These are phyloP conservation scores for Micractinium sp. DNA, from an alignment of 139 green algal genomes.

Conservation along the genomic window DNA sequence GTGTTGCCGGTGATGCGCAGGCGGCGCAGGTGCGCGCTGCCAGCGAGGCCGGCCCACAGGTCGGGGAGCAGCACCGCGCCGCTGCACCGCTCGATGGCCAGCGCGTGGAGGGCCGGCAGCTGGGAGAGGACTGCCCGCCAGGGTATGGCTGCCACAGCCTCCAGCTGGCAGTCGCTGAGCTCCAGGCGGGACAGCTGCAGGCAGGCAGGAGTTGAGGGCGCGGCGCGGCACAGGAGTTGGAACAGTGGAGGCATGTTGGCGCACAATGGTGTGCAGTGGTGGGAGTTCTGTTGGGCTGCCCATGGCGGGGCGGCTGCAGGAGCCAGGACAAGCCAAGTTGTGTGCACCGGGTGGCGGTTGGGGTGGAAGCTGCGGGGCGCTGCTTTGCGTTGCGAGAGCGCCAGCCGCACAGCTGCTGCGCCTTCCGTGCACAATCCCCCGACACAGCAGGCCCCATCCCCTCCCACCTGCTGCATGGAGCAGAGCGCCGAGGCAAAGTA, in stretches of 20 bases:
- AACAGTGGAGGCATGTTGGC: not conserved
- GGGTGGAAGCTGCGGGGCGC: no score
- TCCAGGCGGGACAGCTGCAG: conserved; percentile 13
- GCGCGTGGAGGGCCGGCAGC: not conserved
- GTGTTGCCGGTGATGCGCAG: conserved; percentile 10
- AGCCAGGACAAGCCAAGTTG: no score
- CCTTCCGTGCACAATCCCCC: no score
- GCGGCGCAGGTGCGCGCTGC: not conserved
- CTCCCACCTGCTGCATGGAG: conserved; percentile 24
- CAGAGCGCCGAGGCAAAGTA: conserved; percentile 13
- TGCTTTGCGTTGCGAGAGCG: no score
- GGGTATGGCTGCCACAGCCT: conserved; percentile 4
- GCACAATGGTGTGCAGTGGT: no score
- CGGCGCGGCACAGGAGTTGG: no score
- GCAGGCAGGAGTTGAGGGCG: not conserved
- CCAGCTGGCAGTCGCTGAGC: conserved; percentile 16
- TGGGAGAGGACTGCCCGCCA: conserved; percentile 9
- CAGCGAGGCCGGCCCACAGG: conserved; percentile 12
- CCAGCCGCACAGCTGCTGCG: no score
- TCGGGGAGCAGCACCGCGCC: not conserved
- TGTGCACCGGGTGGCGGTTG: no score
- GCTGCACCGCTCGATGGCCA: conserved; percentile 12
- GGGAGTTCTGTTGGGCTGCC: no score
- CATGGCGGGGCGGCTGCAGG: no score
- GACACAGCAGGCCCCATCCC: not conserved